Base-by-base conservation (phyloP, 805 yeast genomes). In the Pichia gijzeniarum region DNA sequence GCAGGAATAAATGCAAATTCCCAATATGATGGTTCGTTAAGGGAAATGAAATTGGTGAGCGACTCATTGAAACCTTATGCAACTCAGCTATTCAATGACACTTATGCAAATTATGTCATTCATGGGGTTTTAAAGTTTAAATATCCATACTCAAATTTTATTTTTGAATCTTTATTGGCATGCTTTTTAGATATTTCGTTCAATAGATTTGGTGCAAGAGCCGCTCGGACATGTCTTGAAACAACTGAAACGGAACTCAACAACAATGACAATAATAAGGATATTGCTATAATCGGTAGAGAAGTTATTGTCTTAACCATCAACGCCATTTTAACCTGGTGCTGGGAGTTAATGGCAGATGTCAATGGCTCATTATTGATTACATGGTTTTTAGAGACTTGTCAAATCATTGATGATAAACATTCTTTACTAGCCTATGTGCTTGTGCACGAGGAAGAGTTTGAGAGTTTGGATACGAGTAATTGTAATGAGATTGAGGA, bases 121-220 rank as follows among this genome's bases (percentile, higher is more conserved):
- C 99, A 93, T 66, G 87, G 97, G 45, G 93, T 96, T 57, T 73
- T 90, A 53, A 86, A 86, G 59, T 91, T 90, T 68, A 93, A 91
- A 0, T 27, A 39, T 19, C 96, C 96, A 0, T 89, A 82, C 75
- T 86, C 85, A 60, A 88, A 86, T 58, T 91, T 91, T 58, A 85
- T 93, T 35, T 84, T 86, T 62, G 96, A 90, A 63, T 76, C 87
- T 13, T 79, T 90, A 52, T 66, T 88, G 49, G 77, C 85, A 37
- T 78, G 83, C 52, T 88, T 93, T 57, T 69, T 86, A 73, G 80
- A 79, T 42, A 82, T 93, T 53, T 82, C 93, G 38, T 85, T 79
- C 54, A 95, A 91, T 49, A 74, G 98, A 57, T 93, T 87, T 63
- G 99, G 99, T 36, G 91, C 97, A 0, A 75, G 99, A 53, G 96